phyloP scores from a whole-genome alignment of 768 basidiomycete species.

The Phlebiopsis gigantea region DNA sequence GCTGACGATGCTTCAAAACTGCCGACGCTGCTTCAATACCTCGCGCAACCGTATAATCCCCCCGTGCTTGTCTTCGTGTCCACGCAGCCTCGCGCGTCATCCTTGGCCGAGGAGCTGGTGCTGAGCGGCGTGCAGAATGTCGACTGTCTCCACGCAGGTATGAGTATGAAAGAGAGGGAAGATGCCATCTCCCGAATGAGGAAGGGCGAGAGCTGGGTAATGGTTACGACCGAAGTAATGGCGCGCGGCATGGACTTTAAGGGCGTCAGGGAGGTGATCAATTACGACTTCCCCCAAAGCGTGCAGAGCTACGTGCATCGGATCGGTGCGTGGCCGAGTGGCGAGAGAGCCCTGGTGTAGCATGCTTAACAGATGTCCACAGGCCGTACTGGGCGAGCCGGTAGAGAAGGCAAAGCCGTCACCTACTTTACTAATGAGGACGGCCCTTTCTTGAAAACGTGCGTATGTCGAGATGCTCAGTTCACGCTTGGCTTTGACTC shows the following conservation, averaged over 20 bases:
- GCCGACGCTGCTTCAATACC: slow-evolving; percentile 75
- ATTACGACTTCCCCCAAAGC: slow-evolving; percentile 94
- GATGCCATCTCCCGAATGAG: slow-evolving; percentile 83
- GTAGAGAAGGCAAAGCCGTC: slow-evolving; percentile 85
- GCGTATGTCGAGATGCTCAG: slow-evolving; percentile 20
- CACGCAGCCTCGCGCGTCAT: slow-evolving; percentile 79
- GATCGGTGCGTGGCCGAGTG: slow-evolving; percentile 52
- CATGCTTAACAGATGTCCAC: neutral
- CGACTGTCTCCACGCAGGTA: slow-evolving; percentile 87
- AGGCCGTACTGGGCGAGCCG: slow-evolving; percentile 95
- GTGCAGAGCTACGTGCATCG: slow-evolving; percentile 96
- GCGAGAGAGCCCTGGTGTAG: slow-evolving; percentile 2
- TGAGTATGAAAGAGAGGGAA: slow-evolving; percentile 84
- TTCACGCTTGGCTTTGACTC: neutral
- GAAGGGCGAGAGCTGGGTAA: slow-evolving; percentile 86
- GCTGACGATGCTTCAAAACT: slow-evolving; percentile 94
- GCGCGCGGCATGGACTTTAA: slow-evolving; percentile 98
- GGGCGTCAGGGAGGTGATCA: slow-evolving; percentile 90
- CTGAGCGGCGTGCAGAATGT: slow-evolving; percentile 76
- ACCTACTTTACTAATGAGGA: slow-evolving; percentile 97
- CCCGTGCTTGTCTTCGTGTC: slow-evolving; percentile 91
- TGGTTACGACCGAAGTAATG: slow-evolving; percentile 97
- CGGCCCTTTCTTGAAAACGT: slow-evolving; percentile 88
- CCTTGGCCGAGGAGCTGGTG: slow-evolving; percentile 75
- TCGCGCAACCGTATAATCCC: slow-evolving; percentile 80